These are phyloP conservation scores for Ophioceras dolichostomum DNA, from an alignment of 2,329 filamentous ascomycete genomes.

Conservation along the genomic window DNA sequence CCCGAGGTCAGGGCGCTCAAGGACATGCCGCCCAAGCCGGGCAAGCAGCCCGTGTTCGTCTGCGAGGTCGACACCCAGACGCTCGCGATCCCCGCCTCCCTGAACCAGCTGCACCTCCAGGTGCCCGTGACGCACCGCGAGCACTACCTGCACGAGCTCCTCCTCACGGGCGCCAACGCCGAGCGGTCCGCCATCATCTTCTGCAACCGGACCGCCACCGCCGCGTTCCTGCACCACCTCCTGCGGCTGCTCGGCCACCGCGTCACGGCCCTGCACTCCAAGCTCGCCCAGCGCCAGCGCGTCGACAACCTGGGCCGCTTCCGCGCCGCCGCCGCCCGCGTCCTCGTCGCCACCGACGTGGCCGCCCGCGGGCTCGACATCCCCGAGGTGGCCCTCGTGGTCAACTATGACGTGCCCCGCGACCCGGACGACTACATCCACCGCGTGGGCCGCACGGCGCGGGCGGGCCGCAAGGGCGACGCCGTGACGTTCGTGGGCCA, in stretches of 20 bases:
- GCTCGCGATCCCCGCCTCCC: conserved; percentile 66
- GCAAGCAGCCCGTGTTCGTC: conserved; percentile 69
- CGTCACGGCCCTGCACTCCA: conserved; percentile 83
- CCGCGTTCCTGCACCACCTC: conserved; percentile 79
- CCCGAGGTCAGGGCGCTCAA: conserved; percentile 83
- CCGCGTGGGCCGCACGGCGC: conserved; percentile 85
- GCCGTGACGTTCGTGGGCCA: conserved; percentile 85
- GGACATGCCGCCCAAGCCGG: conserved; percentile 55
- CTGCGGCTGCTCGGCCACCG: conserved; percentile 77
- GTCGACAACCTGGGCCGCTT: conserved; percentile 84
- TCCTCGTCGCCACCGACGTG: conserved; percentile 91
- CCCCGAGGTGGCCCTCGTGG: conserved; percentile 74
- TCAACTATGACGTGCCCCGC: conserved; percentile 95
- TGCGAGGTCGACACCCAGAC: conserved; percentile 73
- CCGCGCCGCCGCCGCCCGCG: conserved; percentile 74
- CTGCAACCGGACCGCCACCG: conserved; percentile 82
- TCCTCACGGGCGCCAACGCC: conserved; percentile 65
- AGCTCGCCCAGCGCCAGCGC: conserved; percentile 72
- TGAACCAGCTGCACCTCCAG: conserved; percentile 77
- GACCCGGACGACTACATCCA: conserved; percentile 97
- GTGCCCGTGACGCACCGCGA: conserved; percentile 88
- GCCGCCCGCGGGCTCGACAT: conserved; percentile 92
- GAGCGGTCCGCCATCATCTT: conserved; percentile 81
- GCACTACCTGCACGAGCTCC: conserved; percentile 83
- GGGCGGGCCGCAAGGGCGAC: conserved; percentile 75